Percentiles rank a stretch among this genome's conserved stretches.
phyloP scores from a whole-genome alignment of 257 asterid species.

The Solanum virginianum region DNA sequence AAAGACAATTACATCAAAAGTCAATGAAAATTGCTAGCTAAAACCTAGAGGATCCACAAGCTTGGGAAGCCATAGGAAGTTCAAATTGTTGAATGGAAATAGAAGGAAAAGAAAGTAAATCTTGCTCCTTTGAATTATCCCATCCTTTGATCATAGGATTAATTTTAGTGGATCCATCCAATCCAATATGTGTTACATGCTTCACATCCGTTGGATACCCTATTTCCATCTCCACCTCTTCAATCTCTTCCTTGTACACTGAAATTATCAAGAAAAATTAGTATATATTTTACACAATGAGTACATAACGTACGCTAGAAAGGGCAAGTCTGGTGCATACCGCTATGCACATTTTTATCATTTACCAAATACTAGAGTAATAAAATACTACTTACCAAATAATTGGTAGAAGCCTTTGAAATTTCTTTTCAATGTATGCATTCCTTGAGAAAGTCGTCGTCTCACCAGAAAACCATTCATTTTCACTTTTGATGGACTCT shows the following conservation, averaged over 20 bases:
- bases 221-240: slow-evolving; percentile 19
- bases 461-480: not conserved
- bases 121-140: slow-evolving; percentile 24
- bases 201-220: slow-evolving; percentile 32
- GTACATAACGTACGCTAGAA: not conserved
- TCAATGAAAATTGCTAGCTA: not conserved
- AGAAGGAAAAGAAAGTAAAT: slow-evolving; percentile 30
- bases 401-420: slow-evolving; percentile 8
- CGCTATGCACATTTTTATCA: no score
- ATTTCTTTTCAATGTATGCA: slow-evolving; percentile 1
- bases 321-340: no score
- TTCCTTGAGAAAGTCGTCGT: slow-evolving; percentile 7
- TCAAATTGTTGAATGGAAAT: slow-evolving; percentile 43
- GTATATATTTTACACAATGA: not conserved
- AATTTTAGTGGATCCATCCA: slow-evolving; percentile 22
- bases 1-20: not conserved
- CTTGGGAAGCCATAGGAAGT: slow-evolving; percentile 49
- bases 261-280: not conserved
- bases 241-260: slow-evolving; percentile 13
- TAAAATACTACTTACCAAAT: slow-evolving; percentile 7
- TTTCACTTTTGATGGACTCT: slow-evolving; percentile 1
- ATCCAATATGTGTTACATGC: slow-evolving; percentile 27
- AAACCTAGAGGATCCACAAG: slow-evolving; percentile 5
- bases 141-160: slow-evolving; percentile 21
- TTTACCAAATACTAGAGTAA: no score